Evolutionary conservation across 2,329 filamentous ascomycete species (phyloP).

Genomic region (Alternaria hordeiaustralica): DNA sequence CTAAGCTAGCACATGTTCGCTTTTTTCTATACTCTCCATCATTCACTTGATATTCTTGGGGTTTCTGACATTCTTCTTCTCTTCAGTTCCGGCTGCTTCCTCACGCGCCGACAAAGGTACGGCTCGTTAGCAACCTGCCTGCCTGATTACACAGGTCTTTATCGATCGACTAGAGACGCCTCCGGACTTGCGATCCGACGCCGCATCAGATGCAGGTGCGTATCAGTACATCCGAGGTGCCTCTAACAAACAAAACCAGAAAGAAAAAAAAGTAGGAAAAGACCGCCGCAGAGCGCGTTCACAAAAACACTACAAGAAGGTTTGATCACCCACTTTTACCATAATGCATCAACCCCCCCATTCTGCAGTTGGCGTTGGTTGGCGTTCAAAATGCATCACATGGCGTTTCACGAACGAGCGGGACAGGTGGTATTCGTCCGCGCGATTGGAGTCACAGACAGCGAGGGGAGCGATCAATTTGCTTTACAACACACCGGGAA

Average conservation of each 20-base stretch:
- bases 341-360: conserved; percentile 1
- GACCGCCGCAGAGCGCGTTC: conserved; percentile 6
- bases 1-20: conserved; percentile 42
- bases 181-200: conserved; percentile 13
- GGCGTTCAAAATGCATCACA: conserved; percentile 16
- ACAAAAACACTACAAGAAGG: conserved; percentile 20
- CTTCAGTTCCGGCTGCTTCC: conserved; percentile 34
- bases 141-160: conserved; percentile 9
- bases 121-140: conserved; percentile 11
- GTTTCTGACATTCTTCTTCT: conserved; percentile 33
- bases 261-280: conserved; percentile 37
- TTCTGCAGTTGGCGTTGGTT: conserved; percentile 10
- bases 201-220: conserved; percentile 25
- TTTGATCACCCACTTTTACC: conserved; percentile 12
- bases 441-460: conserved; percentile 3
- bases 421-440: conserved; percentile 3
- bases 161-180: neutral
- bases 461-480: neutral
- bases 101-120: conserved; percentile 16
- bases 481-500: neutral
- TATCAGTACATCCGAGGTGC: conserved; percentile 17
- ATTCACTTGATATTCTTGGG: conserved; percentile 18
- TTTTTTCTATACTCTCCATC: conserved; percentile 17
- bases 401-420: conserved; percentile 7
- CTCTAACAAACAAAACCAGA: conserved; percentile 32